Evolutionary conservation across 441 rosid species (phyloP).

Genomic region (Cnidoscolus chayamansa): DNA sequence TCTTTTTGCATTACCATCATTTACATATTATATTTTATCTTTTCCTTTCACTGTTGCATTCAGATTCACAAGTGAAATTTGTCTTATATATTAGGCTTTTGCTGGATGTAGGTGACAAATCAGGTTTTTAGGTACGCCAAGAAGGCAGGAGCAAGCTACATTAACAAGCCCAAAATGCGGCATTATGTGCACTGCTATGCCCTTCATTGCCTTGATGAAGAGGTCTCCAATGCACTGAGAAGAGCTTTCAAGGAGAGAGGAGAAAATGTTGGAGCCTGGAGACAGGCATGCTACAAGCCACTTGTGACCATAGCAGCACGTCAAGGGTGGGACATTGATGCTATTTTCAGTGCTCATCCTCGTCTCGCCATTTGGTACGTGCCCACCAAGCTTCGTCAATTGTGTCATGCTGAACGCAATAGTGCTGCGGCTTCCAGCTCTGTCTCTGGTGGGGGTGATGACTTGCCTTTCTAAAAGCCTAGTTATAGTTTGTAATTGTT

Average conservation of each 20-base stretch:
- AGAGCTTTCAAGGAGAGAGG: constrained; percentile 84
- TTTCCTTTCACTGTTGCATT: constrained; percentile 7
- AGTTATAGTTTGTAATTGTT: not conserved
- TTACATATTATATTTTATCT: too few species aligned
- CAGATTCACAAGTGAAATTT: not conserved
- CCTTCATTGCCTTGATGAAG: constrained; percentile 83
- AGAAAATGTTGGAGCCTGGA: constrained; percentile 93
- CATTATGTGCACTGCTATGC: constrained; percentile 97
- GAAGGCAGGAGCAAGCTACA: constrained; percentile 89
- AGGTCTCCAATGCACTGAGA: constrained; percentile 67
- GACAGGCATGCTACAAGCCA: constrained; percentile 93
- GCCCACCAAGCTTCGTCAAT: constrained; percentile 95
- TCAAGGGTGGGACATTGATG: constrained; percentile 93
- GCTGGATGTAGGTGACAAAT: constrained; percentile 64
- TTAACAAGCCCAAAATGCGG: constrained; percentile 97
- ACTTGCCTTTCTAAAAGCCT: constrained; percentile 30
- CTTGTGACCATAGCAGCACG: constrained; percentile 74
- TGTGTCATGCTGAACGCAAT: constrained; percentile 75
- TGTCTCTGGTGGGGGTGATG: constrained; percentile 39
- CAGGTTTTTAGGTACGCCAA: constrained; percentile 91
- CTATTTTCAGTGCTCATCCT: constrained; percentile 79
- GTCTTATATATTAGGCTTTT: not conserved
- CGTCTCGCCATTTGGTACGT: constrained; percentile 91
- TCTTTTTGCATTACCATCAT: not conserved
- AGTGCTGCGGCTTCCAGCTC: constrained; percentile 47